A percentile compares a stretch with the other conserved stretches of the same genome.
These are phyloP conservation scores for Nigrospora oryzae DNA, from an alignment of 2,329 filamentous ascomycete genomes.

Conservation along the genomic window DNA sequence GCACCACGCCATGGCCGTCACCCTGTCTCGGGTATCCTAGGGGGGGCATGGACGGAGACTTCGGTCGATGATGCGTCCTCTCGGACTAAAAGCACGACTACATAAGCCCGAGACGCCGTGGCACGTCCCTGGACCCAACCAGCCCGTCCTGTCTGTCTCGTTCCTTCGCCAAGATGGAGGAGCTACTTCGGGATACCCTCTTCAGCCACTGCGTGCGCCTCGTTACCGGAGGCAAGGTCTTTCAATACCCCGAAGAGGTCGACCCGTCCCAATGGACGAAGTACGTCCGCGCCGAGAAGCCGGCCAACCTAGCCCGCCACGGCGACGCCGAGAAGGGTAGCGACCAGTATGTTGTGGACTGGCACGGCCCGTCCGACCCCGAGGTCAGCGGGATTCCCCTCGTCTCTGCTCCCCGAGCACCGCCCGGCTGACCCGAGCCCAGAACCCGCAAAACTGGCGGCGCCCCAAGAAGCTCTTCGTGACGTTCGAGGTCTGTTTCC, in stretches of 20 bases:
- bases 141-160: too few species aligned
- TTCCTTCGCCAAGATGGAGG: constrained; percentile 2
- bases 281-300: constrained; percentile 40
- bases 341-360: constrained; percentile 39
- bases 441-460: constrained; percentile 28
- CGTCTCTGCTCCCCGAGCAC: too few species aligned
- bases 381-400: constrained; percentile 17
- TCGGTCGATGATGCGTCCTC: too few species aligned
- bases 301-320: constrained; percentile 34
- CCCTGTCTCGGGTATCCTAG: too few species aligned
- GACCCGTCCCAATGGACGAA: constrained; percentile 37
- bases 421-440: background rate
- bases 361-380: constrained; percentile 38
- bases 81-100: too few species aligned
- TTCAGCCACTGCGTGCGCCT: constrained; percentile 31
- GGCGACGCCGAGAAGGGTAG: constrained; percentile 44
- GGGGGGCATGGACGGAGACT: too few species aligned
- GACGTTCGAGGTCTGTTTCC: constrained; percentile 15
- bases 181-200: constrained; percentile 31
- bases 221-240: constrained; percentile 22
- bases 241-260: constrained; percentile 36
- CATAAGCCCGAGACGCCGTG: too few species aligned
- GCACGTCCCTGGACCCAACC: too few species aligned
- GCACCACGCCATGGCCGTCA: too few species aligned
- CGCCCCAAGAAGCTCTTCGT: constrained; percentile 25